phyloP scores from a whole-genome alignment of 805 yeast species.

The Teunomyces cretensis region DNA sequence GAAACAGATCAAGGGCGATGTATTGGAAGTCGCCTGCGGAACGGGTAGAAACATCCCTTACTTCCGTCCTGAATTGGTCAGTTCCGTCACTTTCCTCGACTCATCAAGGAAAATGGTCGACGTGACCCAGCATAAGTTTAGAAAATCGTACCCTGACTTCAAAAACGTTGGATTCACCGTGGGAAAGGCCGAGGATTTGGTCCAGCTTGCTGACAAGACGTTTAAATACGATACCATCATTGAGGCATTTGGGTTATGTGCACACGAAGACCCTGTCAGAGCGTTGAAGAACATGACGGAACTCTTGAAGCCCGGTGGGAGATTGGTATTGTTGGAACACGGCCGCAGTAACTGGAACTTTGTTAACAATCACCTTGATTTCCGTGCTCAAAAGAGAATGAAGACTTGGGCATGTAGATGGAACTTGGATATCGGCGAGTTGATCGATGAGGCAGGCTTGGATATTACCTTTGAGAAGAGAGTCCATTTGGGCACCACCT shows the following conservation, averaged over 20 bases:
- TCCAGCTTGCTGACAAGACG: slow-evolving; percentile 37
- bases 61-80: slow-evolving; percentile 56
- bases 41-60: slow-evolving; percentile 91
- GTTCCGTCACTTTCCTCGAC: slow-evolving; percentile 82
- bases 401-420: slow-evolving; percentile 96
- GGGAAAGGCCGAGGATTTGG: slow-evolving; percentile 84
- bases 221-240: slow-evolving; percentile 85
- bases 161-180: slow-evolving; percentile 81
- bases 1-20: slow-evolving; percentile 82
- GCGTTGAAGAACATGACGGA: slow-evolving; percentile 73
- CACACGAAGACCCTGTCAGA: slow-evolving; percentile 88
- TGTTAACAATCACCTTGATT: slow-evolving; percentile 77
- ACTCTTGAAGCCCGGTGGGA: slow-evolving; percentile 84
- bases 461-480: slow-evolving; percentile 78
- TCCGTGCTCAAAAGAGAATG: slow-evolving; percentile 78
- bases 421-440: slow-evolving; percentile 90
- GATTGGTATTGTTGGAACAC: slow-evolving; percentile 85
- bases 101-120: slow-evolving; percentile 86
- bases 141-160: slow-evolving; percentile 62
- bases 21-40: slow-evolving; percentile 91
- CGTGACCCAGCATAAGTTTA: slow-evolving; percentile 70
- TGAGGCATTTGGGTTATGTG: slow-evolving; percentile 94
- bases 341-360: slow-evolving; percentile 83
- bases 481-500: slow-evolving; percentile 89
- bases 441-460: slow-evolving; percentile 79